Conservation (phyloP, 2,329 filamentous ascomycete genomes). For the Colletotrichum sp. region DNA sequence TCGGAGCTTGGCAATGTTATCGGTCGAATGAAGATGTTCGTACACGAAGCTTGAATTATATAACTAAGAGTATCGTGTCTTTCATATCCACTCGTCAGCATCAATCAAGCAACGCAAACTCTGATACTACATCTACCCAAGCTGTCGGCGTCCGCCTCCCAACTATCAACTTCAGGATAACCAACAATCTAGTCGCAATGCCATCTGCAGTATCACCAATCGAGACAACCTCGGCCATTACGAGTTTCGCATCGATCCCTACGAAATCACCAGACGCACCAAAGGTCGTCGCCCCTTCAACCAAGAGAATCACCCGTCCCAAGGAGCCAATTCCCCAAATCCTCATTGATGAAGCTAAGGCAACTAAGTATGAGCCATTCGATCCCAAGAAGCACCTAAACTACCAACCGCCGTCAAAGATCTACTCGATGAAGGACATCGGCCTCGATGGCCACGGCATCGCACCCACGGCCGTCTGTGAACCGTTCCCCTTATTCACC, state of each 20-base stretch:
- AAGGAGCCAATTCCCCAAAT: not conserved
- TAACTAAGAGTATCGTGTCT: not conserved
- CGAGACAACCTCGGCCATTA: not conserved
- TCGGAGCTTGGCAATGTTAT: not conserved
- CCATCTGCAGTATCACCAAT: not conserved
- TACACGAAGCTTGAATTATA: not conserved
- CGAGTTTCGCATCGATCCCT: not conserved
- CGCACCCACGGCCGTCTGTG: conserved; percentile 67
- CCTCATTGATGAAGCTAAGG: not conserved
- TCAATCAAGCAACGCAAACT: not conserved
- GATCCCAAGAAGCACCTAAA: conserved; percentile 16
- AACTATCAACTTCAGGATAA: not conserved
- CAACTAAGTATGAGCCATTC: not conserved
- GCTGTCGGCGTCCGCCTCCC: not conserved
- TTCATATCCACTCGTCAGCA: accelerated
- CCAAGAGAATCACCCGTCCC: not conserved
- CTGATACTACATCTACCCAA: not conserved
- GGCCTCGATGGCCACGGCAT: conserved; percentile 62
- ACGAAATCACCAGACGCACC: not conserved
- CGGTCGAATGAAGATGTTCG: not conserved
- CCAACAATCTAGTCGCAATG: not conserved
- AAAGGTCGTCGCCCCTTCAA: not conserved
- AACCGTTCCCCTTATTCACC: conserved; percentile 69
- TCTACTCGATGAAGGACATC: conserved; percentile 67
- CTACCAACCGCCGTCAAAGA: conserved; percentile 53